phyloP scores from a whole-genome alignment of 1,139 yeast genomes.

The Yamadazyma mexicana region DNA sequence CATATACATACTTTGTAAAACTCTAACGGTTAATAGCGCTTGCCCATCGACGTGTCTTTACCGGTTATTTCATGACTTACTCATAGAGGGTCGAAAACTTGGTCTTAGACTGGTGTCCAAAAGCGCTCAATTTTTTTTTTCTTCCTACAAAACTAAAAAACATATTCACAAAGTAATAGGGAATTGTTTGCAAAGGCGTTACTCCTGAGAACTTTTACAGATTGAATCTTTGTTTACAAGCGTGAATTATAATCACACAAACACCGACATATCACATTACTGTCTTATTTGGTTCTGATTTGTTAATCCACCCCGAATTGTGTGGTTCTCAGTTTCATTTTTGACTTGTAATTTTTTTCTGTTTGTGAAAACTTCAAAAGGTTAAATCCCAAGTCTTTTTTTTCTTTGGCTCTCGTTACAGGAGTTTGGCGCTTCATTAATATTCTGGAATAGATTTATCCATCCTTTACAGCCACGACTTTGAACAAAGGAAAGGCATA shows the following conservation, averaged over 20 bases:
- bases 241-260: not conserved
- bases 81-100: not conserved
- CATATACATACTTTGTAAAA: too few relatives aligned
- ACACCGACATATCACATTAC: not conserved
- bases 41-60: not conserved
- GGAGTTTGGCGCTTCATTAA: too few relatives aligned
- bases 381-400: too few relatives aligned
- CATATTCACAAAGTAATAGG: constrained; percentile 1
- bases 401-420: too few relatives aligned
- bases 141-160: constrained; percentile 1
- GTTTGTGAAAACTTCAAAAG: too few relatives aligned
- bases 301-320: too few relatives aligned
- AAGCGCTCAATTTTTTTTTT: constrained; percentile 1
- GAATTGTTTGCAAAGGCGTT: not conserved
- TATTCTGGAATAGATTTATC: too few relatives aligned
- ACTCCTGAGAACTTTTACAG: not conserved
- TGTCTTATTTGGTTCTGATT: not conserved
- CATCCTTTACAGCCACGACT: too few relatives aligned
- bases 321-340: too few relatives aligned
- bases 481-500: too few relatives aligned
- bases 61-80: not conserved
- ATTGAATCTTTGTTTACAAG: not conserved
- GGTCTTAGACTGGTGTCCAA: not conserved
- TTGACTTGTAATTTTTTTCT: too few relatives aligned
- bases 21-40: too few relatives aligned